Conservation (phyloP, 139 green algal genomes). For the Chlamydomonas schloesseri region DNA sequence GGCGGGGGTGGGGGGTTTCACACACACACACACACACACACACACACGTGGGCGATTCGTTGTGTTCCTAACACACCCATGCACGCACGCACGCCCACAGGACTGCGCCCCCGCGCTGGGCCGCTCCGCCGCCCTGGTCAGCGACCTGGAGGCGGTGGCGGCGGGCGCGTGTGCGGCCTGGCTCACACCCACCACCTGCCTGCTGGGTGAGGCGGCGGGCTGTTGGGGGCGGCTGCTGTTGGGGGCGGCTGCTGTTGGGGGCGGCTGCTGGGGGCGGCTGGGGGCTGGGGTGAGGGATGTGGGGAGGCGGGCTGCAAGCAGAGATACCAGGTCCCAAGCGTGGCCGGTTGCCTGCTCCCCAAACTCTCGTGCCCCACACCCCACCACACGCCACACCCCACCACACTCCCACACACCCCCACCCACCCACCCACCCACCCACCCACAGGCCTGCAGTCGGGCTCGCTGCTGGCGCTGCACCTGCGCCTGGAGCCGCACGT, state of each 20-base stretch:
- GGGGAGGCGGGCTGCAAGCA: no score
- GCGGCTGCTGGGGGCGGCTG: neutral
- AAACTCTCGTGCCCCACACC: neutral
- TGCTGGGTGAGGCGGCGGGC: constrained; percentile 5
- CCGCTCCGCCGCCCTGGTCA: neutral
- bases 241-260: neutral
- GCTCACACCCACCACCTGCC: constrained; percentile 29
- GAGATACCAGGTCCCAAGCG: no score
- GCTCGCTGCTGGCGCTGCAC: constrained; percentile 45
- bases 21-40: no score
- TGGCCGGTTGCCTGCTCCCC: no score
- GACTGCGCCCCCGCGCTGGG: constrained; percentile 22
- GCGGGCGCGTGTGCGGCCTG: constrained; percentile 36
- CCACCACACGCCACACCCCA: neutral
- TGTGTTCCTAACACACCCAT: no score
- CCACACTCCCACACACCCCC: neutral
- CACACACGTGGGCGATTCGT: no score
- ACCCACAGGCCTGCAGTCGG: constrained; percentile 36
- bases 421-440: no score
- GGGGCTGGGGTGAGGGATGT: no score
- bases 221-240: neutral
- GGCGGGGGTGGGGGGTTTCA: no score
- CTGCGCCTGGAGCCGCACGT: constrained; percentile 28
- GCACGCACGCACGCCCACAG: no score
- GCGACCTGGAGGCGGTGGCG: constrained; percentile 46